Evolutionary conservation across 1,284 basidiomycete species (phyloP), one percentile per base, ranked within the genome.

Genomic region (Erythrobasidium hasegawianum): DNA sequence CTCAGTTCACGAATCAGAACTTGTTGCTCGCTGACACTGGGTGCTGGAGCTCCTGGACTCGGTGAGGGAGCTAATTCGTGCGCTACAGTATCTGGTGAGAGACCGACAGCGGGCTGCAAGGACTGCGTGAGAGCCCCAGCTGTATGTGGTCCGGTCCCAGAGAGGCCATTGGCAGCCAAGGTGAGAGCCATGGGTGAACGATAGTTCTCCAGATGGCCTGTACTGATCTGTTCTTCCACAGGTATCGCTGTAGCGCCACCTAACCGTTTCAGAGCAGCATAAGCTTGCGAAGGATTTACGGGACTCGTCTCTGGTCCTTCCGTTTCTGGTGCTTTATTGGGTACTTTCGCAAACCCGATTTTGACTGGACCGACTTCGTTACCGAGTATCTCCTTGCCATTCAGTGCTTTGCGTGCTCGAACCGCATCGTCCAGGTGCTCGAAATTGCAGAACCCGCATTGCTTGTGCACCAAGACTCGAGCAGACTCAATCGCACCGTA

Each of bases 401-500:
- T 95, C 65, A 98, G 81, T 16, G 94, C 89, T 77, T 96, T 96
- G 68, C 94, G 85, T 38, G 95, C 95, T 27, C 90, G 83, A 64
- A 97, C 89, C 45, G 95, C 96, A 76, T 97, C 94, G 76, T 97
- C 96, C 53, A 97, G 82, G 64, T 91, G 87, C 78, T 98, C 95
- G 77, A 96, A 98, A 78, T 98, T 98, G 81, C 97, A 88, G 86
- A 77, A 72, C 75, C 90, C 93, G 76, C 90, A 97, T 76, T 94
- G 94, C 80, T 98, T 98, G 81, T 96, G 92, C 1, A 91, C 92
- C 73, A 98, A 80, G 8, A 97, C 92, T 59, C 95, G 82, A 11
- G 93, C 94, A 57, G 90, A 95, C 79, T 98, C 96, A 70, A 98
- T 95, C 0, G 94, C 89, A 0, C 96, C 95, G 75, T 93, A 98